Base-by-base conservation (phyloP, 257 asterid species). In the Rhazya stricta region DNA sequence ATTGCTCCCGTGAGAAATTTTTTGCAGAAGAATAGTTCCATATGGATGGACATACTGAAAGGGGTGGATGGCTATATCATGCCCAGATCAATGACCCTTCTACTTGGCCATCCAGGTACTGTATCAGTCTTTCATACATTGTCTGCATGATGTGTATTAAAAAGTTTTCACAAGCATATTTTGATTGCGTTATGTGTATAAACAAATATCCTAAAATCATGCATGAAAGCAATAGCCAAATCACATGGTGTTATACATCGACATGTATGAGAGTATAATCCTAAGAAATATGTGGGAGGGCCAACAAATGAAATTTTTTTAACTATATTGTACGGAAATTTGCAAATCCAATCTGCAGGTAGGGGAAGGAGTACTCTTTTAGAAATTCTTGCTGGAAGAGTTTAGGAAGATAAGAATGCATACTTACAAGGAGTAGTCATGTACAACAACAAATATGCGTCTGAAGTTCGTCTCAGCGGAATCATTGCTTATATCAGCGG, bases 51-150 rank as follows among this genome's bases (percentile, higher is more conserved):
- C 48, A 73, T 73, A 56, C 21, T 73, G 42, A 73, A 73, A 29
- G 77, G 69, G 39, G 34, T 73, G 19, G 77, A 73, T 57, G 77
- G 77, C 27, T 73, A 73, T 41, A 27, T 73, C 25, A 73, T 73
- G 77, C 77, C 77, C 27, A 69, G 77, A 56, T 73, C 69, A 57
- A 41, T 58, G 54, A 73, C 77, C 30, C 77, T 73, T 41, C 57
- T 73, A 43, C 77, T 73, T 43, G 77, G 77, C 27, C 77, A 69
- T 73, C 77, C 77, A 73, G 77, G 77, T 73, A 53, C 60, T 9
- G 10, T 11, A 43, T 43, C 15, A 6, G 9, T 8, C 50, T 43
- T 43, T 2, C 50, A 43, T 43, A 9, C 12, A 11, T 43, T 6
- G 43, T 3, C 43, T 39, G 43, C 43, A 39, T 39, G 43, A 9